Evolutionary conservation across 495 filamentous ascomycete species (phyloP).

Genomic region (Elaphomyces granulatus): DNA sequence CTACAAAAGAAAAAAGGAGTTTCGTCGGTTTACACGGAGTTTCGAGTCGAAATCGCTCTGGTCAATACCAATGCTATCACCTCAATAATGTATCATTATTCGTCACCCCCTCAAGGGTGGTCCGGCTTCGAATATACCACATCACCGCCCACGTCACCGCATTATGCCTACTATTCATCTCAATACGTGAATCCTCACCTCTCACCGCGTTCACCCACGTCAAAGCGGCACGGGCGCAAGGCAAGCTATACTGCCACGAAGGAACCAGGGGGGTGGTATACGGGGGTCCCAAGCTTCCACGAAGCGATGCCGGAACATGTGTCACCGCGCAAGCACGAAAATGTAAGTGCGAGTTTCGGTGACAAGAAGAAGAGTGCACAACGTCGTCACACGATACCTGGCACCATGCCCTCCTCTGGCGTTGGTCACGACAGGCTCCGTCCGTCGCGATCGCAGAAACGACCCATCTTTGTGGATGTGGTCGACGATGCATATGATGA

Average conservation of each 20-base stretch:
- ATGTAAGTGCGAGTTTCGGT: constrained; percentile 44
- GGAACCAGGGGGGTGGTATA: constrained; percentile 27
- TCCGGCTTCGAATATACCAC: constrained; percentile 35
- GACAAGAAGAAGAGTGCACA: constrained; percentile 17
- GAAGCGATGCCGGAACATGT: constrained; percentile 34
- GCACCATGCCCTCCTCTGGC: constrained; percentile 26
- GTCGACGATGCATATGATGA: constrained; percentile 36
- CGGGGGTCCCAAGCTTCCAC: constrained; percentile 28
- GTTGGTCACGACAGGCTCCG: constrained; percentile 22
- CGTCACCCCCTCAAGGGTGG: constrained; percentile 35
- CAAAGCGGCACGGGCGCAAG: constrained; percentile 33
- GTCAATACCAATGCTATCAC: constrained; percentile 16
- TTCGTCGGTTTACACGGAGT: constrained; percentile 5
- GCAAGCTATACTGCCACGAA: constrained; percentile 32
- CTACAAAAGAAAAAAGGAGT: not conserved
- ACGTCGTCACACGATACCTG: constrained; percentile 26
- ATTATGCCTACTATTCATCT: constrained; percentile 32
- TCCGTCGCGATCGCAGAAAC: constrained; percentile 33
- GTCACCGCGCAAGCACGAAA: constrained; percentile 38
- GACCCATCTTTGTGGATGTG: constrained; percentile 40
- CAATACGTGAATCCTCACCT: constrained; percentile 27
- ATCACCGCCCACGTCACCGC: constrained; percentile 36
- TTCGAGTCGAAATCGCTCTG: constrained; percentile 3
- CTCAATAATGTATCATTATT: constrained; percentile 40
- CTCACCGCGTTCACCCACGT: constrained; percentile 22